Base-by-base conservation (phyloP, 805 yeast genomes). In the Yarrowia osloensis region DNA sequence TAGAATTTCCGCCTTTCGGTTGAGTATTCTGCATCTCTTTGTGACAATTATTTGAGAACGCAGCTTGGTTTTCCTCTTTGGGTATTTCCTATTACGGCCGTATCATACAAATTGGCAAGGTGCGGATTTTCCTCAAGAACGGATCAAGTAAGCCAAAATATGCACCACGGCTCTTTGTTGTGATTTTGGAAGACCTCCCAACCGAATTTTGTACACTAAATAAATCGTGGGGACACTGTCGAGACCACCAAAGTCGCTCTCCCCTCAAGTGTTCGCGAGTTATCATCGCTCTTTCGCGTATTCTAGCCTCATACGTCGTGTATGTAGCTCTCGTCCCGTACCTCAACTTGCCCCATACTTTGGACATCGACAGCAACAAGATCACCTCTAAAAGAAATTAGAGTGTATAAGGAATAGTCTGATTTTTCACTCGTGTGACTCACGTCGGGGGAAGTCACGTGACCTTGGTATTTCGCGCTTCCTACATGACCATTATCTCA, bases 331-430 rank as follows among this genome's bases (percentile, higher is more conserved):
- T 19, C 12, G 19, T 9, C 17, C 11, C 5, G 19, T 24, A 24
- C 49, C 49, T 44, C 49, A 24, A 44, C 28, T 44, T 44, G 49
- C 49, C 49, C 49, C 49, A 44, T 44, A 24, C 49, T 44, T 26
- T 26, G 3, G 52, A 46, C 52, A 26, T 46, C 52, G n/a, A 46
- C 52, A 46, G 52, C 52, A 46, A 46, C 52, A 35, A n/a, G 19
- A 35, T 35, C 40, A 9, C 15, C 33, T 22, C 24, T 8, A 39
- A 39, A 42, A 11, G n/a, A 26, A 33, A 17, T 46, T 46, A 46
- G 52, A 46, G 33, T 46, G 17, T 12, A 26, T 12, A 9, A 40
- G 24, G 52, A 8, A 29, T 26, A 26, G 52, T n/a, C 26, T 26
- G 31, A 46, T 44, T 44, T 42, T 44, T 9, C 26, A 22, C 33